Base-by-base conservation (phyloP, 148 eudicot species). In the Camellia lanceoleosa region DNA sequence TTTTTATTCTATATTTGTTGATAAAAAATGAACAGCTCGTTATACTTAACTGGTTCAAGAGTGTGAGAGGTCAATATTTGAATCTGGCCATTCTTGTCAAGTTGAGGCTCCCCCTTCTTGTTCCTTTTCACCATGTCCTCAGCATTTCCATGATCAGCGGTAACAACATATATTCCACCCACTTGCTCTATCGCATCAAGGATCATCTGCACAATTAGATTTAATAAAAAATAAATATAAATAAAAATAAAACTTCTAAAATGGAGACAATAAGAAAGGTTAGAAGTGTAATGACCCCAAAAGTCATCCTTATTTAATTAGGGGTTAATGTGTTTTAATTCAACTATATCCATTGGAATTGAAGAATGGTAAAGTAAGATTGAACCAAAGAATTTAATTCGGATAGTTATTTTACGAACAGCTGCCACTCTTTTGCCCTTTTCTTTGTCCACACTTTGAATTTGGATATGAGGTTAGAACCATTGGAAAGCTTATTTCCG, bases 61-160 rank as follows among this genome's bases (percentile, higher is more conserved):
- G 98, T 95, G 87, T 95, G 98, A 80, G 98, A 95, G 9, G 98
- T 93, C 58, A 95, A 94, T 19, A 93, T 90, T 85, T 92, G 97
- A 81, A 95, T 82, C 2, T 93, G 84, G 74, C 98, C 98, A 71
- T 74, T 81, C 88, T 95, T 95, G 91, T 91, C 98, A 60, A 92
- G 86, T 23, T 67, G 86, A 70, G 98, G 97, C 60, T 88, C 83
- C 20, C 97, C 97, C 87, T 95, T 95, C 88, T 95, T 95, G 90
- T 89, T 85, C 77, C 98, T 92, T 90, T 95, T 95, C 62, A 92
- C 98, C 98, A 95, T 95, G 80, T 95, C 98, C 88, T 95, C 98
- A 16, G 98, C 98, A 77, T 95, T 95, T 63, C 98, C 98, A 79
- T 95, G 98, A 82, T 95, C 97, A 78, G 98, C 98, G 2, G 97